Percentiles rank a stretch among this genome's conserved stretches.
phyloP scores from a whole-genome alignment of 2,329 filamentous ascomycete genomes.

The Aspergillus sp. region DNA sequence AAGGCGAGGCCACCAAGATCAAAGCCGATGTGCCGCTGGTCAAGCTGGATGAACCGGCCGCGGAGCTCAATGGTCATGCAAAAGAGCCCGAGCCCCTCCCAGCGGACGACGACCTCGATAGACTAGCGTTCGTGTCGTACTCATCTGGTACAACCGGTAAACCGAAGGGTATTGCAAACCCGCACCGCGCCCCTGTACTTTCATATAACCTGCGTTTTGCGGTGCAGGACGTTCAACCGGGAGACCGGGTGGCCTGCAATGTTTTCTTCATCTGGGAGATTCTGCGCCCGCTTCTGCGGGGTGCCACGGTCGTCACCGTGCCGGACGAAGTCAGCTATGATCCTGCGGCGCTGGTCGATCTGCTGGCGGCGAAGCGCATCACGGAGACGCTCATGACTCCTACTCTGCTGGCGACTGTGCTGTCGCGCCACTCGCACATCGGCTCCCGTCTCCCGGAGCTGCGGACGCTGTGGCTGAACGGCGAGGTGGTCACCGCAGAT shows the following conservation, averaged over 20 bases:
- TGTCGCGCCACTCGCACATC: constrained; percentile 67
- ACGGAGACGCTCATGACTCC: constrained; percentile 85
- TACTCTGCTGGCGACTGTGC: constrained; percentile 71
- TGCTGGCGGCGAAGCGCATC: constrained; percentile 64
- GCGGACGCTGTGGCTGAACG: constrained; percentile 74
- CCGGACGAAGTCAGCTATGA: constrained; percentile 78
- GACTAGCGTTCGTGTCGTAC: constrained; percentile 77
- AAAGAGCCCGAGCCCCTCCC: constrained; percentile 53
- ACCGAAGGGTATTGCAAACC: constrained; percentile 80
- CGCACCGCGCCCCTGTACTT: constrained; percentile 69
- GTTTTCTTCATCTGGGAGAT: constrained; percentile 89
- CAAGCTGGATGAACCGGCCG: constrained; percentile 55
- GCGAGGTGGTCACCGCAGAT: constrained; percentile 78
- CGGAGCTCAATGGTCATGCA: constrained; percentile 37
- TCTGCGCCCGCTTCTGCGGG: constrained; percentile 70
- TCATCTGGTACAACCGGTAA: constrained; percentile 75
- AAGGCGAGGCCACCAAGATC: constrained; percentile 64
- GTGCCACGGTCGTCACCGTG: constrained; percentile 72
- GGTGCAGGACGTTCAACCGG: constrained; percentile 66
- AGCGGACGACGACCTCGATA: constrained; percentile 67
- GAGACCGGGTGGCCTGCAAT: constrained; percentile 81
- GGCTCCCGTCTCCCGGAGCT: constrained; percentile 63
- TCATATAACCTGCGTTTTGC: constrained; percentile 73
- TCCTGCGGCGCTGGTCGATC: constrained; percentile 68
- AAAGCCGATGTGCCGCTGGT: constrained; percentile 62